Base-by-base conservation (phyloP, 352 stramenopile genomes). In the Phytopythium vexans region DNA sequence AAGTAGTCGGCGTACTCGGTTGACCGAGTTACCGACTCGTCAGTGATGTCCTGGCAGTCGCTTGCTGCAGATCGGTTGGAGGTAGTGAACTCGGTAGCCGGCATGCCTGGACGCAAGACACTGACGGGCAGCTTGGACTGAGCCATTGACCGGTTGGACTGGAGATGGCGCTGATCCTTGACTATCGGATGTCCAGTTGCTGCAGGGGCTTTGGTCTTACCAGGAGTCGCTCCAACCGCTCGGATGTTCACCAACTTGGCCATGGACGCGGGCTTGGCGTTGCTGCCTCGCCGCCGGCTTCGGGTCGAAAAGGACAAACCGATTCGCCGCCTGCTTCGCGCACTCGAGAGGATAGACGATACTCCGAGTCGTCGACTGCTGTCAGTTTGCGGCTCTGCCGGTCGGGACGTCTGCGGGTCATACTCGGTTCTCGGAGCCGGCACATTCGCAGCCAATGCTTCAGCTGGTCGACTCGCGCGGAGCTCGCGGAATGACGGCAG, bases 1-100 rank as follows among this genome's bases (percentile, higher is more conserved):
- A 67, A 37, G 32, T 61, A 60, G 9, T 62, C 52, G 27, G 63
- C 56, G 42, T 52, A 59, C n/a, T 66, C 46, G 5, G 57, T 67
- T 6, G 53, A 57, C 7, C 51, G 55, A 10, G 16, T 37, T 2
- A 49, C 3, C 9, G 42, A 49, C 21, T 49, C 42, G 12, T 36
- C 21, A 6, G 42, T 37, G n/a, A 12, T 16, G 10, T 49, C 16
- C 10, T 49, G 27, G 10, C 8, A 46, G 14, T 45, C 62, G 9
- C 42, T 49, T 6, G 50, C 56, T 10, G 40, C 46, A 10, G 15
- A 37, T 16, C 54, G 44, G 6, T 27, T 45, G 12, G 41, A 47
- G 33, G 60, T 57, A 31, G 62, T 52, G 16, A 60, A 64, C 45
- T 66, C 58, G 12, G 68, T 27, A 15, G 53, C 38, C 3, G 59